Conservation (phyloP, 2,329 filamentous ascomycete genomes). For the Pyricularia pennisetigena region DNA sequence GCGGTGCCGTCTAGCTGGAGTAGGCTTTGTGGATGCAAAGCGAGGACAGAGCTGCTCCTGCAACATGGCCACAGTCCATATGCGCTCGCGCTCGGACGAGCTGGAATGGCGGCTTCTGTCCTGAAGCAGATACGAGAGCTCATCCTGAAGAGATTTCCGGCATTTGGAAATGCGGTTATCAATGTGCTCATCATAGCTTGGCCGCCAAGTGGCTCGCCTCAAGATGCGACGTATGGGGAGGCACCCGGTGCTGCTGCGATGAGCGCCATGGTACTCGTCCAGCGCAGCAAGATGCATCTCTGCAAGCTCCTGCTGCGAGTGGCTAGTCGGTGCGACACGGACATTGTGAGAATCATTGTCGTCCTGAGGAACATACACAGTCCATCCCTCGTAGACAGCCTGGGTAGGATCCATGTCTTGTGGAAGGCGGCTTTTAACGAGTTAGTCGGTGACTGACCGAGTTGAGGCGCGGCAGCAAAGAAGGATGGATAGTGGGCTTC, state of each 20-base stretch:
- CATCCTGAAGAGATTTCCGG: slow-evolving; percentile 9
- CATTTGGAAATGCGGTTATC: slow-evolving; percentile 14
- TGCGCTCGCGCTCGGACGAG: slow-evolving; percentile 13
- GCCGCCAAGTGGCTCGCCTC: slow-evolving; percentile 8
- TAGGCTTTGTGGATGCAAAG: slow-evolving; percentile 8
- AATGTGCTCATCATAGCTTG: slow-evolving; percentile 17
- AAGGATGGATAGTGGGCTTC: not conserved
- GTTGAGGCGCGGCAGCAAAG: not conserved
- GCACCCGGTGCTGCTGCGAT: slow-evolving; percentile 12
- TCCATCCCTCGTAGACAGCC: slow-evolving; percentile 18
- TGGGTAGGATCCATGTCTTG: slow-evolving; percentile 10
- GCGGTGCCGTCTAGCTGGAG: slow-evolving; percentile 2
- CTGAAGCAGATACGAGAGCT: slow-evolving; percentile 13
- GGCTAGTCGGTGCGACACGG: slow-evolving; percentile 7
- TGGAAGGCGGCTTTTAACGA: slow-evolving; percentile 10
- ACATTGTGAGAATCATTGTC: slow-evolving; percentile 5
- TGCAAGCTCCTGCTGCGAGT: slow-evolving; percentile 15
- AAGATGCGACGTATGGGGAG: slow-evolving; percentile 9
- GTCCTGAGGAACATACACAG: slow-evolving; percentile 10
- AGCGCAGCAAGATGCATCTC: slow-evolving; percentile 13
- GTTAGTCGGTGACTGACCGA: not conserved
- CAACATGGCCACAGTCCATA: slow-evolving; percentile 17
- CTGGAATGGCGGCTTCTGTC: slow-evolving; percentile 12
- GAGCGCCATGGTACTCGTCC: slow-evolving; percentile 12
- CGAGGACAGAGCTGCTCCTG: slow-evolving; percentile 14